These are phyloP conservation scores for Saitozyma sp. DNA, from an alignment of 768 basidiomycete genomes.

Conservation along the genomic window DNA sequence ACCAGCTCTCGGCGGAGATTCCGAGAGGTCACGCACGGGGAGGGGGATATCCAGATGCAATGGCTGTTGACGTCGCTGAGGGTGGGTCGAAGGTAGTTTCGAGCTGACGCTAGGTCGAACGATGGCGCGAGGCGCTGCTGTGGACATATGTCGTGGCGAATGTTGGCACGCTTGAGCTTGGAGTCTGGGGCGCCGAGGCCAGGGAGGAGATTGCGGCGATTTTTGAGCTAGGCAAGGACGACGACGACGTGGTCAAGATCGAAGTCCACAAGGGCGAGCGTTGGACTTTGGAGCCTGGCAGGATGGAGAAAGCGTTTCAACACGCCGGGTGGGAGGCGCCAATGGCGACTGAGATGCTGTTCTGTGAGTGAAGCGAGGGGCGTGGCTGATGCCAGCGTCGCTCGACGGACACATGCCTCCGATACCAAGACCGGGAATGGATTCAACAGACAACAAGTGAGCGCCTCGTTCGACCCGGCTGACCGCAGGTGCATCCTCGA, in stretches of 20 bases:
- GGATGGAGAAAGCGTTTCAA: conserved; percentile 30
- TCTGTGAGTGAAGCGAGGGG: conserved; percentile 30
- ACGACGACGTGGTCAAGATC: conserved; percentile 37
- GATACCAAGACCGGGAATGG: conserved; percentile 21
- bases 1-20: conserved; percentile 38
- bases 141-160: conserved; percentile 49
- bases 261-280: conserved; percentile 38
- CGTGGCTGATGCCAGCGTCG: conserved; percentile 27
- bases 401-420: conserved; percentile 50
- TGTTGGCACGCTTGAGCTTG: conserved; percentile 14
- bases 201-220: conserved; percentile 34
- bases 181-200: conserved; percentile 30
- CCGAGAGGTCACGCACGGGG: conserved; percentile 39
- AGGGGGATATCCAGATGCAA: conserved; percentile 48
- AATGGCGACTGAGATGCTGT: conserved; percentile 44
- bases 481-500: conserved; percentile 35
- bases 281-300: conserved; percentile 38
- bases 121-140: conserved; percentile 51
- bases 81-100: conserved; percentile 6
- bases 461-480: neutral
- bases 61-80: conserved; percentile 42
- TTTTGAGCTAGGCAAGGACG: conserved; percentile 35
- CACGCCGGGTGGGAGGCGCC: conserved; percentile 47
- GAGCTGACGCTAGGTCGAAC: conserved; percentile 36
- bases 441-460: conserved; percentile 19